A percentile compares a stretch with the other conserved stretches of the same genome.
These are phyloP conservation scores for Mortierella claussenii DNA, from an alignment of 192 early-diverging fungal genomes.

Conservation along the genomic window DNA sequence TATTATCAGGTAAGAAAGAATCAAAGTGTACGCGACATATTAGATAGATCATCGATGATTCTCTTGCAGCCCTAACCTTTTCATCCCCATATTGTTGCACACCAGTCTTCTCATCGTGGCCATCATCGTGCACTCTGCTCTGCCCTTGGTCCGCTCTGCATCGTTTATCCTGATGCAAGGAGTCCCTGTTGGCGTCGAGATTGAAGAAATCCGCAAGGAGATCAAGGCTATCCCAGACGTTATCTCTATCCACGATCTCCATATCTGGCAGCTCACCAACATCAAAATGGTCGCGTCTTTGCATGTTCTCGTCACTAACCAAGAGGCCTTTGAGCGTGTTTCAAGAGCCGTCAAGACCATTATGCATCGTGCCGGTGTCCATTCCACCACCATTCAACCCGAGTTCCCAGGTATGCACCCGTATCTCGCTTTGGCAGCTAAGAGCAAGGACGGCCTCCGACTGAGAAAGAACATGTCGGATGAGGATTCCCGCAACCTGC, in stretches of 20 bases:
- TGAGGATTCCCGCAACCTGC: conserved; percentile 15
- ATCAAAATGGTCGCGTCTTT: conserved; percentile 84
- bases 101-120: conserved; percentile 65
- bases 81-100: not conserved
- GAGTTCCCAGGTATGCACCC: conserved; percentile 70
- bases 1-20: conserved; percentile 65
- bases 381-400: conserved; percentile 92
- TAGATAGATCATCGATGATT: too few species aligned
- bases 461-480: conserved; percentile 5
- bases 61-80: too few species aligned
- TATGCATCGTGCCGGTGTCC: conserved; percentile 84
- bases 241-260: conserved; percentile 86
- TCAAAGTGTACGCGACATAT: not conserved
- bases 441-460: not conserved
- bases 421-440: conserved; percentile 5
- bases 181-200: conserved; percentile 72
- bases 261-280: conserved; percentile 93
- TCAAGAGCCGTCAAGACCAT: conserved; percentile 76
- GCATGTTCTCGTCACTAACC: conserved; percentile 77
- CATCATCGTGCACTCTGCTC: conserved; percentile 68
- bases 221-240: conserved; percentile 73
- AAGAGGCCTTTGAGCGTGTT: conserved; percentile 76
- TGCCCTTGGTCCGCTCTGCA: conserved; percentile 66
- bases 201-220: conserved; percentile 72
- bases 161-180: conserved; percentile 85